Percentiles rank a stretch among this genome's conserved stretches.
Conservation (phyloP, 2,329 filamentous ascomycete species). For the Blastomyces silverae region DNA sequence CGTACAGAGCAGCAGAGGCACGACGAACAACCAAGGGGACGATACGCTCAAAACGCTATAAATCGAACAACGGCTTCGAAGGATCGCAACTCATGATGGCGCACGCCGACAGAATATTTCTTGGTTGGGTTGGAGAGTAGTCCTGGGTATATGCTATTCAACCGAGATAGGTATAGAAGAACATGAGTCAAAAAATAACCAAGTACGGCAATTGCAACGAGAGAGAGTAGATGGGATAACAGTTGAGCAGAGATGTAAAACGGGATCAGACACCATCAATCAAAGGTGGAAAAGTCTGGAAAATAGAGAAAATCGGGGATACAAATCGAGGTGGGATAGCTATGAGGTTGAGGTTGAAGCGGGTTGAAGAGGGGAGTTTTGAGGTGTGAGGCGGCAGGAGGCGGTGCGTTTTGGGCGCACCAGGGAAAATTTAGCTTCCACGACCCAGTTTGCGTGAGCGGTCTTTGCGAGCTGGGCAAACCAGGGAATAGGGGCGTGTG, state of each 20-base stretch:
- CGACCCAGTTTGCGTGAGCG: background rate
- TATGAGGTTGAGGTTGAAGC: background rate
- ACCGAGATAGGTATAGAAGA: background rate
- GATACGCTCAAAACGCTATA: constrained; percentile 3
- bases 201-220: background rate
- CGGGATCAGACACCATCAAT: background rate
- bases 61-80: constrained; percentile 1
- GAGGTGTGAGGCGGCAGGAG: background rate
- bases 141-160: background rate
- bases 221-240: background rate
- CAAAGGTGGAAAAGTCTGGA: background rate
- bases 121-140: constrained; percentile 2
- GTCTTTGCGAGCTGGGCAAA: background rate
- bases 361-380: constrained; percentile 6
- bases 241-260: background rate
- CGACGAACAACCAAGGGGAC: background rate
- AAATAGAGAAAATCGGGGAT: background rate
- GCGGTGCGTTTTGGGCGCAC: background rate
- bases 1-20: background rate
- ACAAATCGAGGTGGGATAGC: background rate
- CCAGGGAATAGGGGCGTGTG: background rate
- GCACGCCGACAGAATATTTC: background rate
- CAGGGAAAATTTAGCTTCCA: background rate
- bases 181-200: background rate
- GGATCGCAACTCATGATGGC: constrained; percentile 9